Conservation (phyloP, 371 early-diverging fungal genomes). For the Neoconidiobolus thromboides region DNA sequence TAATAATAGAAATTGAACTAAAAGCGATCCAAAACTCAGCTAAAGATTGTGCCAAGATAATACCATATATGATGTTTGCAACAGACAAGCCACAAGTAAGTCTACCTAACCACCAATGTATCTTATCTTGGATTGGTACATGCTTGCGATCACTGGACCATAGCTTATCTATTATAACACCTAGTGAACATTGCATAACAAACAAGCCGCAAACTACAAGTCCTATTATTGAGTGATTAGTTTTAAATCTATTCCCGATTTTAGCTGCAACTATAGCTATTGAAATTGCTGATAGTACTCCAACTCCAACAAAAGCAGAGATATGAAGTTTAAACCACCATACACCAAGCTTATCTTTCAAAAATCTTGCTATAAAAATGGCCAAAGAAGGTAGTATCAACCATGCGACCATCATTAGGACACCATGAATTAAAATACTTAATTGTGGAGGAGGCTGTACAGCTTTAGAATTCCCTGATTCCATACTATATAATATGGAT, state of each 20-base stretch:
- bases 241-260: not conserved
- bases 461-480: too few relatives aligned
- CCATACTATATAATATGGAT: not conserved
- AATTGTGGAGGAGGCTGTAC: too few relatives aligned
- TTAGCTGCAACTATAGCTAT: not conserved
- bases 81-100: not conserved
- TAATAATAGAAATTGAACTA: too few relatives aligned
- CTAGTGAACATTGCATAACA: not conserved
- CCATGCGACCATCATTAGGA: constrained; percentile 4
- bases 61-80: constrained; percentile 3
- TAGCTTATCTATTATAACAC: not conserved
- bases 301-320: not conserved
- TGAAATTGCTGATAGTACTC: not conserved
- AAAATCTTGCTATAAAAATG: constrained; percentile 1
- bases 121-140: not conserved
- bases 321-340: constrained; percentile 3
- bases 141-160: not conserved
- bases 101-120: constrained; percentile 4
- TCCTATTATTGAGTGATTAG: not conserved
- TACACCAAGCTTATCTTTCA: not conserved
- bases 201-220: not conserved
- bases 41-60: not conserved
- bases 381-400: not conserved
- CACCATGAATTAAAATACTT: not conserved
- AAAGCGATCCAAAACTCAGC: too few relatives aligned